Conservation (phyloP, 805 yeast genomes). For the Kodamaea leandrae region DNA sequence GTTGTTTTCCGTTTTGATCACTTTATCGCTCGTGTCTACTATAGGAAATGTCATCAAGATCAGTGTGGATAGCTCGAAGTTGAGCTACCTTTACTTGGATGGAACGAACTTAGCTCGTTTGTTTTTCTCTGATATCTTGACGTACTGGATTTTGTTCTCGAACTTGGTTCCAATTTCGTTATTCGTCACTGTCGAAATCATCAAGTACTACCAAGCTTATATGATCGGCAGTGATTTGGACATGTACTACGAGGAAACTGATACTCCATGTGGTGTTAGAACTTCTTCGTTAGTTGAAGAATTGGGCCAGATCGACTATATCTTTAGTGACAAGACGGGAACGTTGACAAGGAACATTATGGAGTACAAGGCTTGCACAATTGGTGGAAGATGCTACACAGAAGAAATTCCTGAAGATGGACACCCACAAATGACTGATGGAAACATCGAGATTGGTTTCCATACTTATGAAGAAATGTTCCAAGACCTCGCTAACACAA, state of each 20-base stretch:
- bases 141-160: conserved; percentile 95
- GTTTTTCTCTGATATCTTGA: conserved; percentile 83
- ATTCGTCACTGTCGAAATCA: conserved; percentile 93
- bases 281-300: conserved; percentile 96
- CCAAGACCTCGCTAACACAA: conserved; percentile 42
- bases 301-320: conserved; percentile 93
- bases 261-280: conserved; percentile 92
- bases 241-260: conserved; percentile 81
- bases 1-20: conserved; percentile 74
- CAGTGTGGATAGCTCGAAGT: conserved; percentile 46
- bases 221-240: conserved; percentile 94
- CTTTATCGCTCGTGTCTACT: conserved; percentile 75
- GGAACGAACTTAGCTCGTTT: conserved; percentile 65
- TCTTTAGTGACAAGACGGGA: conserved; percentile 97
- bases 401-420: conserved; percentile 90
- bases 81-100: conserved; percentile 65
- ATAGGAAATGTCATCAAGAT: conserved; percentile 82
- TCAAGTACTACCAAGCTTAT: conserved; percentile 92
- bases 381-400: conserved; percentile 88
- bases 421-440: conserved; percentile 60
- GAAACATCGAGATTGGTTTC: conserved; percentile 75
- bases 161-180: conserved; percentile 96
- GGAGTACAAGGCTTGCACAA: conserved; percentile 93
- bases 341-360: conserved; percentile 92
- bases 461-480: conserved; percentile 66